Base-by-base conservation (phyloP, 2,329 filamentous ascomycete genomes). In the Zymoseptoria ardabiliae region DNA sequence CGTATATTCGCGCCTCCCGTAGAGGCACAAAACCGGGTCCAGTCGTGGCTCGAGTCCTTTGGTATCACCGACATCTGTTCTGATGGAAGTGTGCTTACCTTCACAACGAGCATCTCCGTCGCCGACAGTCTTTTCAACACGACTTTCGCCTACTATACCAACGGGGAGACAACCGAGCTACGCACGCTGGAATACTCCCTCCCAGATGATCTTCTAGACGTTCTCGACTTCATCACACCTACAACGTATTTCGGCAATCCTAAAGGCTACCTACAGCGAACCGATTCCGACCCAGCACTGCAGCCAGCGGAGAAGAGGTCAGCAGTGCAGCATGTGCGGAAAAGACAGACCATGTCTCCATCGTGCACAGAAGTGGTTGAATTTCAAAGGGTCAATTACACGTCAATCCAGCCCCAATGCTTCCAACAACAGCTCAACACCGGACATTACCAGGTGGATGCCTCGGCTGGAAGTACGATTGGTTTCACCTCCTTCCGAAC, bases 401-500 rank as follows among this genome's bases (percentile, higher is more conserved):
- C 61, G 10, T 50, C 65, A 17, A 67, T 82, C 60, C 77, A 76
- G n/a, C 80, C 80, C 2, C 61, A 72, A 3, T 83, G 81, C 62
- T 61, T 81, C 57, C 77, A 78, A 79, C 61, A 75, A 62, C 70
- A 80, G 41, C 83, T 83, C 73, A 78, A 79, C 62, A 74, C 79
- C 57, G 74, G 74, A 53, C 67, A 73, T 61, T 82, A 82, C 69
- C 75, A 73, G n/a, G 55, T 41, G 10, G 72, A 77, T 28, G 68
- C 74, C 8, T 71, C 72, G 8, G 75, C 75, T 13, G 80, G 80
- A 2, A 81, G 78, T 66, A 75, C 74, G 20, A 72, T 81, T 13
- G 80, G 74, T 19, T 82, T 83, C 63, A 77, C 76, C 41, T 79
- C 75, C 57, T 83, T 82, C 69, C 83, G 19, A 79, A 81, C 65